Evolutionary conservation across 345 rosid species (phyloP), one percentile per base, ranked within the genome.

Genomic region (Brassica rapa): DNA sequence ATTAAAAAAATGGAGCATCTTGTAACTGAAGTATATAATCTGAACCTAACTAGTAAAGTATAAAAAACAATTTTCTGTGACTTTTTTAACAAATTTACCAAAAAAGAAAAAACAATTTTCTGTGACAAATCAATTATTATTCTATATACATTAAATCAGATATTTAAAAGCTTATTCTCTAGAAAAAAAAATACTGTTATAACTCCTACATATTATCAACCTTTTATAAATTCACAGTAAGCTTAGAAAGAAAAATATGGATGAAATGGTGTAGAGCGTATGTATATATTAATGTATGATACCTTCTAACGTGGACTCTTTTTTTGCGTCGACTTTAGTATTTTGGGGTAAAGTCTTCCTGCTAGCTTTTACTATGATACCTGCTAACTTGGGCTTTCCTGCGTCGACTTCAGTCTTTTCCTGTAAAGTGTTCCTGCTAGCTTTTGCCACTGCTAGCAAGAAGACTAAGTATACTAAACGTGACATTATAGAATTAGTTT

Each of bases 361-460:
- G 41, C 27, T 25, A 60, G 59, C 57, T 61, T 60, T 24, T 25
- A 72, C 75, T 8, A 71, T 37, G 43, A 37, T 37, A 37, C 43
- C 37, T 37, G 65, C 55, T 59, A 71, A 65, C 66, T 37, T 37
- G 43, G 43, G 43, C 11, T 37, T 37, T 11, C 16, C 56, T 66
- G 19, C 24, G 30, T 43, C 2, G 4, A 46, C 33, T 25, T 67
- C 16, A 60, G 6, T 60, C 9, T 39, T 72, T 72, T 60, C 25
- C 1, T 59, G 15, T 37, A 71, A 60, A 8, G 24, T 71, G 37
- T 37, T 60, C 39, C 75, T 71, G 39, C 25, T 24, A 60, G 57
- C 56, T 60, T 59, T 23, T 15, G 60, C 76, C 10, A 72, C 41
- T 62, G 66, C 59, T 61, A 72, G 68, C 67, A 72, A 61, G 27